These are phyloP conservation scores for Claviceps capensis DNA, from an alignment of 2,329 filamentous ascomycete species.

Conservation along the genomic window DNA sequence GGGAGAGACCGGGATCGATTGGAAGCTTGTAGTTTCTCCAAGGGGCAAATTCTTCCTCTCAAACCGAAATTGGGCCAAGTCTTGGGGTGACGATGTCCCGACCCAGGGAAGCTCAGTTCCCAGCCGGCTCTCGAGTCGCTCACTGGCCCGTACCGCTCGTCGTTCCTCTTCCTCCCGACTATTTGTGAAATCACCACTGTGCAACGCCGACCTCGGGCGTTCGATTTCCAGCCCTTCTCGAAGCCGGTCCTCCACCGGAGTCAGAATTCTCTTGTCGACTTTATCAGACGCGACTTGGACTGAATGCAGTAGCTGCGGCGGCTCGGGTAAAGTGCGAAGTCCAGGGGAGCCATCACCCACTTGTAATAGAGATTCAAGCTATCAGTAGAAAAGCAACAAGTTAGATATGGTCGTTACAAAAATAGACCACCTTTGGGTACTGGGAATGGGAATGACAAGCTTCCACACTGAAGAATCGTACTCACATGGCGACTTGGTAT, in stretches of 20 bases:
- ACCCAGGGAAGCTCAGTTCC: constrained; percentile 27
- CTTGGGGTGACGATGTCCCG: constrained; percentile 41
- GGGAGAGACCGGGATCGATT: constrained; percentile 38
- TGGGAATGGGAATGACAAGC: not conserved
- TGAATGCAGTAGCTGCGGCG: constrained; percentile 29
- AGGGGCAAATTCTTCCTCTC: constrained; percentile 20
- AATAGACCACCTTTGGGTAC: not conserved
- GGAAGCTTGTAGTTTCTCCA: constrained; percentile 23
- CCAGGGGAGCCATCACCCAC: constrained; percentile 10
- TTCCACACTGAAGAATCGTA: constrained; percentile 2
- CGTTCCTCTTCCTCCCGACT: constrained; percentile 13
- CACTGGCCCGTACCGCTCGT: constrained; percentile 1
- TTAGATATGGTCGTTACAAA: not conserved
- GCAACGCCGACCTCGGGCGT: constrained; percentile 64
- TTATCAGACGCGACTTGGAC: constrained; percentile 35
- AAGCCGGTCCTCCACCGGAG: constrained; percentile 25
- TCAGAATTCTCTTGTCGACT: constrained; percentile 11
- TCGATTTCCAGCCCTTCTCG: constrained; percentile 54
- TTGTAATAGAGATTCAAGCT: constrained; percentile 27
- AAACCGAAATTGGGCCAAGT: constrained; percentile 33
- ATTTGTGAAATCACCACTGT: constrained; percentile 52
- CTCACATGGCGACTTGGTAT: constrained; percentile 48
- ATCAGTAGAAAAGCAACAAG: not conserved
- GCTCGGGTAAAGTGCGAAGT: constrained; percentile 21
- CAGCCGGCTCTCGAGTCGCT: not conserved